Evolutionary conservation across 345 rosid genomes (phyloP).

Genomic region (Euphorbia tirucalli): DNA sequence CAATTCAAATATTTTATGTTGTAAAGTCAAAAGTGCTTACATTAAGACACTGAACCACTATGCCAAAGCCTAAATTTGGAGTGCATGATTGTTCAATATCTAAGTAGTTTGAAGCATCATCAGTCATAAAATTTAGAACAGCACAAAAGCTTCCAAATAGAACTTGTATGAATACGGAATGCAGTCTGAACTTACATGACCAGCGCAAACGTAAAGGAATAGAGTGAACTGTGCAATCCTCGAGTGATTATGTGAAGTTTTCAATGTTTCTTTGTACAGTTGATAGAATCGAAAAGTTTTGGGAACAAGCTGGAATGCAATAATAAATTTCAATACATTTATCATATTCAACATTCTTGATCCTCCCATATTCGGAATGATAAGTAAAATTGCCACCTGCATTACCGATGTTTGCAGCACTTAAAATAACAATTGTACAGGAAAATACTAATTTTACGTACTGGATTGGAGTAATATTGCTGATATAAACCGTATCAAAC

Average conservation of each 20-base stretch:
- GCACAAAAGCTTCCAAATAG: too few relatives aligned
- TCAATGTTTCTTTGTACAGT: constrained; percentile 22
- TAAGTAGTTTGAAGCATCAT: too few relatives aligned
- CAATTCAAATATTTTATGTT: too few relatives aligned
- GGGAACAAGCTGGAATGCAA: constrained; percentile 30
- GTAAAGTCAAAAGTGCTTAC: not conserved
- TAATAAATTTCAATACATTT: constrained; percentile 29
- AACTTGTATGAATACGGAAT: constrained; percentile 9
- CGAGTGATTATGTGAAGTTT: constrained; percentile 19
- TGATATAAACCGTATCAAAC: not conserved
- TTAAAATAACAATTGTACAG: not conserved
- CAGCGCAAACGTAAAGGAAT: constrained; percentile 3
- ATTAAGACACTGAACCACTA: not conserved
- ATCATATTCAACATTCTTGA: constrained; percentile 21
- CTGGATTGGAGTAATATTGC: too few relatives aligned
- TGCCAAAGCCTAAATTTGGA: constrained; percentile 13
- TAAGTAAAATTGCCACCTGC: constrained; percentile 30
- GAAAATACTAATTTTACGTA: not conserved
- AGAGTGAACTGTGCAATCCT: constrained; percentile 28
- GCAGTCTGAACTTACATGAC: not conserved
- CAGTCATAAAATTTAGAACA: too few relatives aligned
- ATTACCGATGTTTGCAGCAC: not conserved
- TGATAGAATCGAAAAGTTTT: constrained; percentile 27
- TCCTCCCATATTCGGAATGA: constrained; percentile 22
- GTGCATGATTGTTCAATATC: constrained; percentile 6